Conservation (phyloP, 2,329 filamentous ascomycete species). For the Sclerotinia sclerotiorum region DNA sequence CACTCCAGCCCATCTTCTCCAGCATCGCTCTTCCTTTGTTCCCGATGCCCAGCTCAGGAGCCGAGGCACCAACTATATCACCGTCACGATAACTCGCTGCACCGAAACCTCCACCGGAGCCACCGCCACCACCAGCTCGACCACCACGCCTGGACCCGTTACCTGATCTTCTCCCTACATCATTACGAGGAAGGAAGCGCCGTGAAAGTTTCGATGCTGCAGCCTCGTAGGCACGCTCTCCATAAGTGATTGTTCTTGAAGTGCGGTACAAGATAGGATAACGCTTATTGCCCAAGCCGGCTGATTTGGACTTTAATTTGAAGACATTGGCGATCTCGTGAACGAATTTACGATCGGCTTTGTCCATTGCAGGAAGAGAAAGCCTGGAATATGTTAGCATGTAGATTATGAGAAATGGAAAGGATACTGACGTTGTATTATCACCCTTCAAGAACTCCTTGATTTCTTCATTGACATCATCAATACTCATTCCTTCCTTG, state of each 20-base stretch:
- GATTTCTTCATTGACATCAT: conserved; percentile 72
- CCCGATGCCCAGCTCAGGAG: conserved; percentile 77
- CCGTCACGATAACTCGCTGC: conserved; percentile 72
- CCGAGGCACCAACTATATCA: conserved; percentile 81
- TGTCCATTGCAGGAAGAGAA: conserved; percentile 80
- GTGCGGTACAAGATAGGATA: conserved; percentile 79
- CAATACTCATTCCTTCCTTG: conserved; percentile 66
- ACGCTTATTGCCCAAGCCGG: conserved; percentile 69
- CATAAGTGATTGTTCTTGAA: conserved; percentile 60
- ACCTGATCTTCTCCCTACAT: conserved; percentile 42
- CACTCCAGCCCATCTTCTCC: conserved; percentile 96
- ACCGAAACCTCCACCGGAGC: conserved; percentile 40
- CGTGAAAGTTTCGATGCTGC: conserved; percentile 50
- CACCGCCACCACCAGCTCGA: conserved; percentile 38
- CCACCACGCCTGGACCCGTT: conserved; percentile 40
- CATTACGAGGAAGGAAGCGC: conserved; percentile 56
- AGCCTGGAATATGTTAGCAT: conserved; percentile 51
- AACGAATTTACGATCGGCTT: conserved; percentile 70
- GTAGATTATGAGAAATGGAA: conserved; percentile 19
- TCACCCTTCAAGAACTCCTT: conserved; percentile 65
- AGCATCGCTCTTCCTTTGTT: conserved; percentile 86
- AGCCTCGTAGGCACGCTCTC: conserved; percentile 54
- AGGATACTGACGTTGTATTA: conserved; percentile 57
- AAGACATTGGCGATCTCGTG: conserved; percentile 77
- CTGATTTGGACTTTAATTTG: conserved; percentile 80